These are phyloP conservation scores for Penicillium sp. DNA, from an alignment of 2,329 filamentous ascomycete genomes.

Conservation along the genomic window DNA sequence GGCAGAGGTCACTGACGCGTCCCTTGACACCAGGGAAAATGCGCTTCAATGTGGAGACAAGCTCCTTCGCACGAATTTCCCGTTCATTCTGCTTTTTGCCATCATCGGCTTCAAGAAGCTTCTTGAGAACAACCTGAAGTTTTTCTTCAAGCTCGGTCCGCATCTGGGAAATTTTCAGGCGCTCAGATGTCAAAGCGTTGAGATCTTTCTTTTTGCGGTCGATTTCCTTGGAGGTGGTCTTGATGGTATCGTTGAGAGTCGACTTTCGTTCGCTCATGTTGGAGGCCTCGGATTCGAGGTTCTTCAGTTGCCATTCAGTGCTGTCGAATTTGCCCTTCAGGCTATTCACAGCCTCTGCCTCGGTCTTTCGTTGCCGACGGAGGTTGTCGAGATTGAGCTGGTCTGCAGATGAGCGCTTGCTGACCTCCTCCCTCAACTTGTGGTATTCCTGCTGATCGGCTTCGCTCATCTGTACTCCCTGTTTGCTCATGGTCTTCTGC, in stretches of 20 bases:
- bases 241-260: slow-evolving; percentile 62
- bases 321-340: slow-evolving; percentile 85
- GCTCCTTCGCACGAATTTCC: slow-evolving; percentile 77
- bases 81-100: slow-evolving; percentile 82
- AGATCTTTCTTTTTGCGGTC: slow-evolving; percentile 87
- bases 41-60: slow-evolving; percentile 81
- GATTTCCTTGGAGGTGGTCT: slow-evolving; percentile 73
- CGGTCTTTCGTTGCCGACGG: slow-evolving; percentile 84
- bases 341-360: slow-evolving; percentile 86
- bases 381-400: slow-evolving; percentile 83
- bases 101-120: slow-evolving; percentile 82
- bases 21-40: slow-evolving; percentile 92
- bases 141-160: slow-evolving; percentile 91
- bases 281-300: slow-evolving; percentile 69
- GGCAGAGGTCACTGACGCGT: slow-evolving; percentile 86
- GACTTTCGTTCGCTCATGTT: slow-evolving; percentile 69
- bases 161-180: slow-evolving; percentile 76
- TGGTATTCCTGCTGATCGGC: slow-evolving; percentile 90
- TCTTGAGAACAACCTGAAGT: slow-evolving; percentile 75
- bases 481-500: slow-evolving; percentile 78
- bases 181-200: slow-evolving; percentile 81
- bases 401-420: slow-evolving; percentile 76
- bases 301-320: slow-evolving; percentile 71
- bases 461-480: slow-evolving; percentile 82
- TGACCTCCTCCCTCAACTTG: slow-evolving; percentile 78